Base-by-base conservation (phyloP, 345 rosid species). In the Moringa oleifera region DNA sequence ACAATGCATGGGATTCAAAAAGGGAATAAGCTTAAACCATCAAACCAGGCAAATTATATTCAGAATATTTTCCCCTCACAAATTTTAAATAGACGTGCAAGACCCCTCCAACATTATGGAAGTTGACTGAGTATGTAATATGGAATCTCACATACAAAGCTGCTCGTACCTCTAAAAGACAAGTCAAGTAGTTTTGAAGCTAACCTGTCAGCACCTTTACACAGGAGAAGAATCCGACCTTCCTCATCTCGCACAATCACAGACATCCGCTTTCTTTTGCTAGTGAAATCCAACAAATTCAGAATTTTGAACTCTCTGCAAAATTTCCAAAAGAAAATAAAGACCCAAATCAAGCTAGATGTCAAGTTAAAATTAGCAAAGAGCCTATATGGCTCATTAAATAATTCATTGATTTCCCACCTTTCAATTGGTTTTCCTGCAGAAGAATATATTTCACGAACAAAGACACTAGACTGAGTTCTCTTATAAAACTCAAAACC, bases 171-270 rank as follows among this genome's bases (percentile, higher is more conserved):
- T 53, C 25, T 19, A 22, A 55, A 21, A 11, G 47, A 41, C 47
- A 41, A 41, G 47, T 41, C 17, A 41, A 41, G 11, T 23, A 24
- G 33, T 45, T 21, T 60, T 22, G 67, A 61, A 23, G 62, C 91
- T 78, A 76, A 93, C 97, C 97, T 90, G 82, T 94, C 97, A 8
- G 97, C 97, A 68, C 99, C 99, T 84, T 94, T 94, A 83, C 99
- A 90, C 51, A 94, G 74, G 68, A 94, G 81, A 68, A 94, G 70
- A 67, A 90, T 80, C 81, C 86, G 86, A 18, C 93, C 97, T 59
- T 84, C 80, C 78, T 85, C 92, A 50, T 88, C 95, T 9, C 67
- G 78, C 67, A 94, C 84, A 65, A 94, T 81, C 12, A 94, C 99
- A 0, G 97, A 77, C 99, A 94, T 94, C 67, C 99, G 75, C 80